Base-by-base conservation (phyloP, 257 asterid genomes). In the Plantago major region DNA sequence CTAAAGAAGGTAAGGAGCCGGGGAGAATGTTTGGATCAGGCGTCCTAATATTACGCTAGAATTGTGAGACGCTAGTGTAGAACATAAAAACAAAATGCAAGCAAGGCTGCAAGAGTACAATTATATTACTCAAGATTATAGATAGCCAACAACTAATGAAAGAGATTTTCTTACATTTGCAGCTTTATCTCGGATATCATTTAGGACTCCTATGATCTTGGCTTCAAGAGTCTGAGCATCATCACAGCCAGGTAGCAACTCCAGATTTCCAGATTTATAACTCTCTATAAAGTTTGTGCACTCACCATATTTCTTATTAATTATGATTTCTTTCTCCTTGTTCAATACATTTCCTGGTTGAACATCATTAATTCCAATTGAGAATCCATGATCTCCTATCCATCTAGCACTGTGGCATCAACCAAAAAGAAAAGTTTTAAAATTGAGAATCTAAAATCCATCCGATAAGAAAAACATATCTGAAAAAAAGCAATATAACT, bases 321-420 rank as follows among this genome's bases (percentile, higher is more conserved):
- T 78, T 53, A 78, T 77, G 60, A 55, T 59, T 69, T 76, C 83
- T 76, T 86, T 92, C 77, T 81, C 85, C 63, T 71, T 71, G 72
- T 66, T 84, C 71, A 89, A 71, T 52, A 45, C 69, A 62, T 58
- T 67, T 56, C 89, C 94, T 42, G 99, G 97, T 65, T 73, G 85
- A 72, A 92, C 99, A 72, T 92, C 99, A 68, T 92, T 83, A 66
- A 92, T 86, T 63, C 99, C 99, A 70, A 92, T 89, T 11, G 99
- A 92, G 76, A 92, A 92, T 64, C 99, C 99, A 77, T 89, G 99
- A 72, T 92, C 84, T 75, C 99, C 99, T 53, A 92, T 92, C 99
- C 97, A 92, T 68, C 99, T 83, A 58, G 99, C 97, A 79, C 99
- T 92, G 73, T 50, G 67, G 61, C 58, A 75, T 76, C 57, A 71